Base-by-base conservation (phyloP, 257 asterid species). In the Solanum ossicruentum region DNA sequence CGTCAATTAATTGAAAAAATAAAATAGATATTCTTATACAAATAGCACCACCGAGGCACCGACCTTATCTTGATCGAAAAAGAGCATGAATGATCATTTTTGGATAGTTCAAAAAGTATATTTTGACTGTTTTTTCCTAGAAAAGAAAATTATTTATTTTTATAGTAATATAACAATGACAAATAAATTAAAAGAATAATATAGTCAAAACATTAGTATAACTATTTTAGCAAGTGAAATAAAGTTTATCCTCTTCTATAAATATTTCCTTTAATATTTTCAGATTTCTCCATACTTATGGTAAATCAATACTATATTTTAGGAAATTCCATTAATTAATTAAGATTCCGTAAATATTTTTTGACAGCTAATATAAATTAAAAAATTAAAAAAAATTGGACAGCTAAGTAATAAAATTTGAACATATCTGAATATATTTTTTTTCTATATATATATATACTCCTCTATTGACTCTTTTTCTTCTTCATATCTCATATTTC, bases 381-480 rank as follows among this genome's bases (percentile, higher is more conserved):
- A 43, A 2, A 11, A 10, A 63, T 6, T 6, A 43, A 72, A 71
- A 18, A 71, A 39, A 71, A 13, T 41, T 72, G 80, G 80, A 72
- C 57, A 72, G 57, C 80, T 43, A 43, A 43, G 80, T 20, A 72
- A 63, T 63, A 63, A 63, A 63, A 26, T 52, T 16, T 52, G 17
- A 67, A 67, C 36, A 67, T 67, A 67, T 49, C 82, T 49, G 15
- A 75, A 71, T 49, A 28, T 66, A 12, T 66, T 6, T 23, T 23
- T 49, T 60, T 70, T 85, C 83, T 36, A 36, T 92, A 78, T 89
- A 90, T 89, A 90, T 89, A 89, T 88, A 90, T 49, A 88, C 90
- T 39, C 86, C 87, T 39, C 79, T 84, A 80, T 58, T 36, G 43
- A 71, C 57, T 82, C 32, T n/a, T 3, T 47, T 73, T 12, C 11